A percentile compares a stretch with the other conserved stretches of the same genome.
phyloP scores from a whole-genome alignment of 805 yeast species.

The Hyphopichia homilentoma region DNA sequence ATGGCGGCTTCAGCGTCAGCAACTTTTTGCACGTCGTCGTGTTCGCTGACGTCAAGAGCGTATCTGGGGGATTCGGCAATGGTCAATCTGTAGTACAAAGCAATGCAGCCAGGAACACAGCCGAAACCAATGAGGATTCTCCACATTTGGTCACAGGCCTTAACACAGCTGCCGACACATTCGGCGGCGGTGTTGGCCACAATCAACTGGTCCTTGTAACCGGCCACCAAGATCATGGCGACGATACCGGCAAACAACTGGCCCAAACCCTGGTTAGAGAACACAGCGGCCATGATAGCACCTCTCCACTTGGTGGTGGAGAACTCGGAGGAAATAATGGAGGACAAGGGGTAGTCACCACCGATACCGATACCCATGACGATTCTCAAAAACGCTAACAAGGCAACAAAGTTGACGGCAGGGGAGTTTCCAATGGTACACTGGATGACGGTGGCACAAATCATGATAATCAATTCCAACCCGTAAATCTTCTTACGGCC shows the following conservation, averaged over 20 bases:
- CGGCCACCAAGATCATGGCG: slow-evolving; percentile 72
- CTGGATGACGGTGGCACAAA: slow-evolving; percentile 74
- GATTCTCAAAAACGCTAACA: slow-evolving; percentile 74
- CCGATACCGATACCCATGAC: slow-evolving; percentile 95
- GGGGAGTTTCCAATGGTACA: slow-evolving; percentile 69
- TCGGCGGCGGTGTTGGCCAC: slow-evolving; percentile 49
- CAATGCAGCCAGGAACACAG: slow-evolving; percentile 81
- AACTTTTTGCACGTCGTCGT: slow-evolving; percentile 51
- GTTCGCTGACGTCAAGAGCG: slow-evolving; percentile 68
- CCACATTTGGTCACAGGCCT: slow-evolving; percentile 93
- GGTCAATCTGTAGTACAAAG: slow-evolving; percentile 87
- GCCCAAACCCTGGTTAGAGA: slow-evolving; percentile 97
- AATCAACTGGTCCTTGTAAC: slow-evolving; percentile 61
- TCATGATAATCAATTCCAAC: slow-evolving; percentile 79
- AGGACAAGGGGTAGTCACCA: slow-evolving; percentile 93
- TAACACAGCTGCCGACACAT: slow-evolving; percentile 65
- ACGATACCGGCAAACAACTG: slow-evolving; percentile 85
- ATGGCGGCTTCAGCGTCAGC: slow-evolving; percentile 46
- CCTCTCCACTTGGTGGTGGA: slow-evolving; percentile 97
- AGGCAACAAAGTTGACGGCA: slow-evolving; percentile 69
- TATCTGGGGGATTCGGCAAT: slow-evolving; percentile 95
- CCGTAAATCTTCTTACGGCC: slow-evolving; percentile 92
- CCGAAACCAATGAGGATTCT: slow-evolving; percentile 88
- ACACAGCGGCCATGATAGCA: slow-evolving; percentile 94
- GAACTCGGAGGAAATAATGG: slow-evolving; percentile 90